A percentile compares a stretch with the other conserved stretches of the same genome.
These are phyloP conservation scores for Laetiporus sulphureus DNA, from an alignment of 1,284 basidiomycete genomes.

Conservation along the genomic window DNA sequence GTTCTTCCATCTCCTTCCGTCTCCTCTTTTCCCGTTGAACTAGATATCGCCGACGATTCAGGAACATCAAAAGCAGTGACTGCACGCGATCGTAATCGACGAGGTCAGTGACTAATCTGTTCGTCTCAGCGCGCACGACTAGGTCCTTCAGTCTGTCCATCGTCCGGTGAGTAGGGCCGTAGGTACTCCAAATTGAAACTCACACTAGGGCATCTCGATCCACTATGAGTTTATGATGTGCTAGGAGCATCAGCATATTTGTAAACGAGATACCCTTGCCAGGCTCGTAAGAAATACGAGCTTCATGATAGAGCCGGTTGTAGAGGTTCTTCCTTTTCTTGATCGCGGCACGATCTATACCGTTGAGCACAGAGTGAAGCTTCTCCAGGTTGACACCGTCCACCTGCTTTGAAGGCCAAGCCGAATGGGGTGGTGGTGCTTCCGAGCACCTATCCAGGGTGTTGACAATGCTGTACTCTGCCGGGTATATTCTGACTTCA, in stretches of 20 bases:
- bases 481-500: slow-evolving; percentile 79
- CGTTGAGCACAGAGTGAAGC: slow-evolving; percentile 50
- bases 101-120: slow-evolving; percentile 73
- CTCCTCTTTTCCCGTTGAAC: slow-evolving; percentile 33
- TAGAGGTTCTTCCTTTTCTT: slow-evolving; percentile 65
- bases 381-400: slow-evolving; percentile 60
- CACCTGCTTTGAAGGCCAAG: slow-evolving; percentile 22
- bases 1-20: slow-evolving; percentile 24
- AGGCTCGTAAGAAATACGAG: slow-evolving; percentile 64
- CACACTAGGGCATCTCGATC: slow-evolving; percentile 85
- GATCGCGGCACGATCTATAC: slow-evolving; percentile 61
- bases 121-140: slow-evolving; percentile 68
- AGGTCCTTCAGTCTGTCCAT: slow-evolving; percentile 71
- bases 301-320: slow-evolving; percentile 80
- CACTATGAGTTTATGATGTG: slow-evolving; percentile 90
- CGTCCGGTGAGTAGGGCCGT: background rate
- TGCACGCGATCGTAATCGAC: slow-evolving; percentile 82
- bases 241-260: slow-evolving; percentile 83
- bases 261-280: slow-evolving; percentile 87
- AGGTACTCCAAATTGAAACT: slow-evolving; percentile 22
- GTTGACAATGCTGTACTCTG: slow-evolving; percentile 54
- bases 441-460: slow-evolving; percentile 47
- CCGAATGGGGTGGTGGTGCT: slow-evolving; percentile 11
- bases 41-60: slow-evolving; percentile 66
- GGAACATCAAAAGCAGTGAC: slow-evolving; percentile 72